Percentiles rank a stretch among this genome's conserved stretches.
phyloP scores from a whole-genome alignment of 164 flowering plant genomes.

The Magnolia changhungtana region DNA sequence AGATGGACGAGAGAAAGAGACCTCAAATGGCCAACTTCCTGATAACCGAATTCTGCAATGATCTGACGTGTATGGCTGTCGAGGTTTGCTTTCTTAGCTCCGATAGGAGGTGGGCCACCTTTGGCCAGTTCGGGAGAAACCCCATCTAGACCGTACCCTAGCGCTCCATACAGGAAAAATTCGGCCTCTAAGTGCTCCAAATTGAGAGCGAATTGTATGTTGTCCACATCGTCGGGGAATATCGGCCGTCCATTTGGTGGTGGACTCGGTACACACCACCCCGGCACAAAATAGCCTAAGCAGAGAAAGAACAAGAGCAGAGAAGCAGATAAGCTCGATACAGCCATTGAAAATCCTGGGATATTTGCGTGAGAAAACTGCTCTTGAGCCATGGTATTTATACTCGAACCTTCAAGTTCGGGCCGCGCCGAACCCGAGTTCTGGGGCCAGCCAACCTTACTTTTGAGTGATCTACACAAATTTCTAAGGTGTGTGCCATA shows the following conservation, averaged over 20 bases:
- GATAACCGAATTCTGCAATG: slow-evolving; percentile 35
- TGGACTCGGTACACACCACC: too few relatives aligned
- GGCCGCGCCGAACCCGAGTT: too few relatives aligned
- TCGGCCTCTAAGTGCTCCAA: slow-evolving; percentile 45
- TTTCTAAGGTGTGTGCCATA: too few relatives aligned
- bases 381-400: too few relatives aligned
- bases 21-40: slow-evolving; percentile 59
- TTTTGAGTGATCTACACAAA: too few relatives aligned
- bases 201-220: slow-evolving; percentile 38
- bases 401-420: too few relatives aligned
- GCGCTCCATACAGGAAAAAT: slow-evolving; percentile 37
- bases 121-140: slow-evolving; percentile 27
- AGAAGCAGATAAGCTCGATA: background rate
- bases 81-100: slow-evolving; percentile 43
- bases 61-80: slow-evolving; percentile 20
- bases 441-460: too few relatives aligned
- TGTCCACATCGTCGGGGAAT: slow-evolving; percentile 23
- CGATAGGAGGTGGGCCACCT: slow-evolving; percentile 49
- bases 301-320: background rate
- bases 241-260: background rate
- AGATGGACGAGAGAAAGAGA: slow-evolving; percentile 2
- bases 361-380: too few relatives aligned
- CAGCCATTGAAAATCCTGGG: background rate
- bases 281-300: background rate
- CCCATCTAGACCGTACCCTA: slow-evolving; percentile 47